Evolutionary conservation across 805 yeast species (phyloP).

Genomic region (Hanseniaspora hatyaiensis): DNA sequence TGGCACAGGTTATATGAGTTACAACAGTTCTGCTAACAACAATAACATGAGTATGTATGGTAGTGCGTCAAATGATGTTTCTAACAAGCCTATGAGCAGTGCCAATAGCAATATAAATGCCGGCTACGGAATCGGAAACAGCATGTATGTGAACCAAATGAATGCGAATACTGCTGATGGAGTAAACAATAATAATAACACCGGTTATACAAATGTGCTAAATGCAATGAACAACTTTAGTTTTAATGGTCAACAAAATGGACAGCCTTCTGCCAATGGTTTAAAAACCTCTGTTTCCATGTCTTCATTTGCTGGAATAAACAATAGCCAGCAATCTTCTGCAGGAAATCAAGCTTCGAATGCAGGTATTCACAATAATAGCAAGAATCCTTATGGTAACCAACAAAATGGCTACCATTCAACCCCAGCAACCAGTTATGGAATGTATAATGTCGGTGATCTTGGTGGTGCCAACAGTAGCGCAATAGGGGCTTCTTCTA

Average conservation of each 20-base stretch:
- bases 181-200: neutral
- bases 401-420: neutral
- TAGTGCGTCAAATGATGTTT: no score
- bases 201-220: constrained; percentile 2
- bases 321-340: neutral
- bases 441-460: neutral
- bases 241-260: neutral
- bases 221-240: constrained; percentile 10
- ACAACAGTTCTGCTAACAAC: neutral
- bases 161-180: neutral
- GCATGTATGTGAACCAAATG: neutral
- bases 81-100: no score
- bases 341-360: no score
- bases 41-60: neutral
- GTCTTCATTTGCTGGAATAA: constrained; percentile 2
- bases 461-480: neutral
- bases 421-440: neutral
- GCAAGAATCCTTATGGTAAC: neutral
- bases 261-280: neutral
- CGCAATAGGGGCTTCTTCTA: no score
- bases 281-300: constrained; percentile 4
- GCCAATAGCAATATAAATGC: no score
- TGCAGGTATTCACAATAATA: neutral
- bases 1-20: neutral
- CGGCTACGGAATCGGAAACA: neutral